Percentiles rank a stretch among this genome's conserved stretches.
These are phyloP conservation scores for Geranium rotundifolium DNA, from an alignment of 345 rosid genomes.

Conservation along the genomic window DNA sequence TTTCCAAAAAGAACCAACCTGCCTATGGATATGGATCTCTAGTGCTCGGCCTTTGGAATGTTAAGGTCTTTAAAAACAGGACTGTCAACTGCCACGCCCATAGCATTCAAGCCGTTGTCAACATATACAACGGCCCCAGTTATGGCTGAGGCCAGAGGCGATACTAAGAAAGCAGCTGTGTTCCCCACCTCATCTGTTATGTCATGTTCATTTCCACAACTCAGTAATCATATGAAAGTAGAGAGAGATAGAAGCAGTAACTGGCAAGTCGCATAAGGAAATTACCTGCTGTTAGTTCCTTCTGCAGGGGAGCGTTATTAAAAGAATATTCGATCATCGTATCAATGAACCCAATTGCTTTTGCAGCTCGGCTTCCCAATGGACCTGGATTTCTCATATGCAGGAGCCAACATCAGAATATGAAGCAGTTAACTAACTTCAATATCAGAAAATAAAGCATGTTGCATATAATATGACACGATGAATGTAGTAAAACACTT, in stretches of 20 bases:
- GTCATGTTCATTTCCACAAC: conserved; percentile 8
- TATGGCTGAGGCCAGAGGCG: conserved; percentile 88
- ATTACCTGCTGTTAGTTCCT: conserved; percentile 77
- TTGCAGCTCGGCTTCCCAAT: conserved; percentile 62
- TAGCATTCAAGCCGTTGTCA: conserved; percentile 90
- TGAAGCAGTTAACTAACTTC: no score
- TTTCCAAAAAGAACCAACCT: no score
- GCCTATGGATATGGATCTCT: conserved; percentile 4
- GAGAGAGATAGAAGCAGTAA: neutral
- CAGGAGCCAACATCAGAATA: neutral
- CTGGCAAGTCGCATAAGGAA: neutral
- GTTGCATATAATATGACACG: no score
- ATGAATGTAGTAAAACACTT: no score
- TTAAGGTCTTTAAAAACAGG: conserved; percentile 68
- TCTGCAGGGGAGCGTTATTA: conserved; percentile 76
- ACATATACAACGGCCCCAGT: conserved; percentile 81
- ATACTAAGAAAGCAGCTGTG: conserved; percentile 82
- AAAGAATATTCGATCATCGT: conserved; percentile 78
- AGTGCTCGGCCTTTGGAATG: conserved; percentile 44
- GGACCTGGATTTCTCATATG: conserved; percentile 33
- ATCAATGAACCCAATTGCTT: conserved; percentile 70
- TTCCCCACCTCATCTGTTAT: conserved; percentile 88
- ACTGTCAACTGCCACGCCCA: conserved; percentile 91
- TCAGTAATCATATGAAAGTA: neutral
- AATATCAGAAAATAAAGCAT: no score